phyloP scores from a whole-genome alignment of 805 yeast genomes.

The Scheffersomyces amazonensis region DNA sequence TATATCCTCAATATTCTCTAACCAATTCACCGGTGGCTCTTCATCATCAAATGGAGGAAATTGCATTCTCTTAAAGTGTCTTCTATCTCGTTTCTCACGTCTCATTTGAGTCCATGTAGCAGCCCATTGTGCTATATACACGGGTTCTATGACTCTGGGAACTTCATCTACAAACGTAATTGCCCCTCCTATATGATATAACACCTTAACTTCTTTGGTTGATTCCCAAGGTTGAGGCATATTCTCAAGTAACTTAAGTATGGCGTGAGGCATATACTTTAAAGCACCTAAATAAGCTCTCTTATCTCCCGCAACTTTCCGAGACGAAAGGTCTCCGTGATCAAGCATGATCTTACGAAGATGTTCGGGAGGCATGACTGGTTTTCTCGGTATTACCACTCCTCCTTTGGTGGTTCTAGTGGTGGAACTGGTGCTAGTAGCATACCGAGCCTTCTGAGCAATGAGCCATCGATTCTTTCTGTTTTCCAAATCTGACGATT shows the following conservation, averaged over 20 bases:
- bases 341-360: conserved; percentile 77
- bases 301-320: conserved; percentile 78
- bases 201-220: conserved; percentile 76
- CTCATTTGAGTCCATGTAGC: conserved; percentile 91
- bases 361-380: conserved; percentile 93
- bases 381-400: conserved; percentile 56
- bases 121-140: conserved; percentile 94
- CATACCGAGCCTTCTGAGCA: conserved; percentile 57
- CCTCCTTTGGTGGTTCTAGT: conserved; percentile 28
- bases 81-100: conserved; percentile 85
- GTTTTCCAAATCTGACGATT: conserved; percentile 29
- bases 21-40: conserved; percentile 85
- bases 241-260: conserved; percentile 81
- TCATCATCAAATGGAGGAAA: conserved; percentile 98
- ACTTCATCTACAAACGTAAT: conserved; percentile 91
- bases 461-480: conserved; percentile 60
- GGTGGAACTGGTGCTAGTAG: no score
- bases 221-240: conserved; percentile 99
- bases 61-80: conserved; percentile 85
- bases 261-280: conserved; percentile 94
- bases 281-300: conserved; percentile 86
- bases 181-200: conserved; percentile 91
- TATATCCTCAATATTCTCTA: conserved; percentile 71
- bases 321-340: conserved; percentile 82
- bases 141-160: conserved; percentile 90